Evolutionary conservation across 495 filamentous ascomycete species (phyloP), one percentile per base, ranked within the genome.

Genomic region (Lindgomyces ingoldianus): DNA sequence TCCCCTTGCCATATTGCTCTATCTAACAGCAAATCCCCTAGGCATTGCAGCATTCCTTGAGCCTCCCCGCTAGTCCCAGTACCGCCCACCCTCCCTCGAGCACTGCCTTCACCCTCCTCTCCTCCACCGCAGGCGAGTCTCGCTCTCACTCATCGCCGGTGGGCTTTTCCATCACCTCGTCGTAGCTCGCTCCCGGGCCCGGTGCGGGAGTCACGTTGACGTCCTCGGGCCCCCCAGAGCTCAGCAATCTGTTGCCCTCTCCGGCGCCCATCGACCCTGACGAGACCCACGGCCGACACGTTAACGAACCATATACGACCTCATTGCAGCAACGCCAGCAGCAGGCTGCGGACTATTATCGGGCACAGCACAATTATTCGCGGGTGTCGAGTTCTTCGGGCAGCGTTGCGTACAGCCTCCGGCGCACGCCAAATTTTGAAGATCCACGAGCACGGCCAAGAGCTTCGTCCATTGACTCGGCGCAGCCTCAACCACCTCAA

Each of bases 311-410:
- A 45, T 74, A 81, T 71, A 81, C 81, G 76, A 81, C 78, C 63
- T 77, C 74, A 67, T 71, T 80, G 70, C 77, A 72, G 76, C 84
- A 85, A 77, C 84, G 80, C 80, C 84, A 84, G 78, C 83, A 81
- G 72, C 76, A 74, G 65, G 64, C 71, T 76, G 65, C 68, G 49
- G 70, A 70, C 42, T 70, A 44, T 58, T 60, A 68, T 53, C 64
- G 70, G 21, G 55, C 70, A 29, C 71, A 67, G 62, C 65, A 73
- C 64, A 65, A 29, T 60, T 70, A 55, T 39, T 79, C 76, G 59
- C 80, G 78, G 51, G 79, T 81, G 2, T 78, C 81, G 26, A 83
- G 79, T 53, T 81, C 81, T 27, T 78, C 79, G 18, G 81, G 76
- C 44, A 82, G 81, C 55, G 75, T 71, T 25, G 80, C 65, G 4